Conservation (phyloP, 2,329 filamentous ascomycete species). For the Diaporthe sp. region DNA sequence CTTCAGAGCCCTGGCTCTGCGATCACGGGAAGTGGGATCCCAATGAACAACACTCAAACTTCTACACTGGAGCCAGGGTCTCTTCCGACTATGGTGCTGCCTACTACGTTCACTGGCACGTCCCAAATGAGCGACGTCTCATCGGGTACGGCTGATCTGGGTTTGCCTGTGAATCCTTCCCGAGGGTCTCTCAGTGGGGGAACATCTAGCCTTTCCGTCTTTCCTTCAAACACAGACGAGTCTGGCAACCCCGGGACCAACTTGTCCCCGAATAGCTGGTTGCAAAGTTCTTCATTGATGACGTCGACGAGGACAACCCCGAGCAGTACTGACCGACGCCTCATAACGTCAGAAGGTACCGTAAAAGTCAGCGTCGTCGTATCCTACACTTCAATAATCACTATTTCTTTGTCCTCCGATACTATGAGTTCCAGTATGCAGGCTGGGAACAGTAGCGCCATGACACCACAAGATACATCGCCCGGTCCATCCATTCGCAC, state of each 20-base stretch:
- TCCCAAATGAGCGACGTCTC: neutral
- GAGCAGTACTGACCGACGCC: neutral
- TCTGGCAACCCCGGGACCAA: neutral
- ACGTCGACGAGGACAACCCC: neutral
- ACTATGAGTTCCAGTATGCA: accelerated
- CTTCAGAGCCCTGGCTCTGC: neutral
- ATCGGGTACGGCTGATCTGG: neutral
- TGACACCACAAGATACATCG: neutral
- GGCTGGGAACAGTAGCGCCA: neutral
- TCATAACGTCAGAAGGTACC: neutral
- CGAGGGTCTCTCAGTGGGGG: neutral
- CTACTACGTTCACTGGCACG: neutral
- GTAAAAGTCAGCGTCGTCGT: neutral
- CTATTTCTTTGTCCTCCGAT: neutral
- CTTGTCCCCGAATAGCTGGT: too few relatives aligned
- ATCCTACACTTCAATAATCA: neutral
- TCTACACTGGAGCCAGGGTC: neutral
- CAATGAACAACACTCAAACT: neutral
- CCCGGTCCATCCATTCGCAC: neutral
- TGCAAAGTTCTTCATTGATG: neutral
- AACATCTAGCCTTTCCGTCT: neutral
- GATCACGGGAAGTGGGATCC: neutral
- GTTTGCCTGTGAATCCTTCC: neutral
- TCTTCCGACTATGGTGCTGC: neutral
- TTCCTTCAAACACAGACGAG: neutral